phyloP scores from a whole-genome alignment of 495 filamentous ascomycete species.

The Xylaria longipes region DNA sequence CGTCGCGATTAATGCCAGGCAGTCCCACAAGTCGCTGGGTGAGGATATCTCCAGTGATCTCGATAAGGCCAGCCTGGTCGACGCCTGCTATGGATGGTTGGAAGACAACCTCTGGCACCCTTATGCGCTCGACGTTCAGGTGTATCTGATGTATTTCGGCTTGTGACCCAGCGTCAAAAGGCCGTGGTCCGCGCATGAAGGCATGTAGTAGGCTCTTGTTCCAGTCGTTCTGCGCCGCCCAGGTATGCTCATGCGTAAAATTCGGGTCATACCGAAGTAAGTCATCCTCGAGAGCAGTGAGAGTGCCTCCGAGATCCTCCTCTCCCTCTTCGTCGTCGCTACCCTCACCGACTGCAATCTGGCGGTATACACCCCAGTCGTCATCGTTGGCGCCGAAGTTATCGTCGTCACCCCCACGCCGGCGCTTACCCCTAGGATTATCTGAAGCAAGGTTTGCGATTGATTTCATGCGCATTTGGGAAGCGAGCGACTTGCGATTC shows the following conservation, averaged over 20 bases:
- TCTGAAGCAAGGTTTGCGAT: slow-evolving; percentile 97
- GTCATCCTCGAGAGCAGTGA: slow-evolving; percentile 80
- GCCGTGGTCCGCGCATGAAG: slow-evolving; percentile 84
- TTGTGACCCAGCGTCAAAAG: slow-evolving; percentile 81
- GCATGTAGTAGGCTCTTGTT: slow-evolving; percentile 87
- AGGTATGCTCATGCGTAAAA: slow-evolving; percentile 88
- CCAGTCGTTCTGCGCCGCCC: slow-evolving; percentile 93
- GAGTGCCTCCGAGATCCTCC: slow-evolving; percentile 76
- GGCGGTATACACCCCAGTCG: slow-evolving; percentile 96
- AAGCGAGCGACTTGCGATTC: slow-evolving; percentile 94
- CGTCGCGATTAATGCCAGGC: slow-evolving; percentile 60
- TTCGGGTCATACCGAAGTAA: slow-evolving; percentile 83
- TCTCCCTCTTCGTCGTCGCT: slow-evolving; percentile 86
- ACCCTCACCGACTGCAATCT: slow-evolving; percentile 75
- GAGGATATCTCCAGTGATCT: slow-evolving; percentile 86
- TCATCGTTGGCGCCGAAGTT: slow-evolving; percentile 96
- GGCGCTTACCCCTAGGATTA: slow-evolving; percentile 74
- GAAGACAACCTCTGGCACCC: slow-evolving; percentile 94
- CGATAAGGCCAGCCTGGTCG: slow-evolving; percentile 91
- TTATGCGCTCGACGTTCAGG: slow-evolving; percentile 95
- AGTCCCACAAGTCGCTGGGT: slow-evolving; percentile 71
- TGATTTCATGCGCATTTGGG: slow-evolving; percentile 96
- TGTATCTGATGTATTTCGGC: slow-evolving; percentile 87
- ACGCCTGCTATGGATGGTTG: slow-evolving; percentile 91
- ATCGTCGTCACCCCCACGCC: slow-evolving; percentile 80